Evolutionary conservation across 257 asterid genomes (phyloP).

Genomic region (Solanum infundibuliforme): DNA sequence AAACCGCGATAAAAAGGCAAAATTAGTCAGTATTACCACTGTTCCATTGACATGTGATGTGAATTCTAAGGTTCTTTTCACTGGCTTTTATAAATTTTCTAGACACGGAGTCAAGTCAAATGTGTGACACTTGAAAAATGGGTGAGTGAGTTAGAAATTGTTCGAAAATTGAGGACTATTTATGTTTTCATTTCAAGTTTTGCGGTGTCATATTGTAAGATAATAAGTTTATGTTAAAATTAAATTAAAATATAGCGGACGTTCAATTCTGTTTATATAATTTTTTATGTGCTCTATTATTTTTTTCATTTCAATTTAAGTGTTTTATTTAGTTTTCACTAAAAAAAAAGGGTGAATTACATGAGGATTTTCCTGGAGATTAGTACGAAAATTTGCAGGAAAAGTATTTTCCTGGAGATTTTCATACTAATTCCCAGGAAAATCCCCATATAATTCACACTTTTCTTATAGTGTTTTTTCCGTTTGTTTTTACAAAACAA

Average conservation of each 20-base stretch:
- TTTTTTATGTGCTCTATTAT: neutral
- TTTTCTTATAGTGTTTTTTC: neutral
- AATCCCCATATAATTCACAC: no score
- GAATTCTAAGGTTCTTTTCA: neutral
- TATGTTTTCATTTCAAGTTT: neutral
- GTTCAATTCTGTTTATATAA: neutral
- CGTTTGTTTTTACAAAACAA: neutral
- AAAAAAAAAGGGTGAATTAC: no score
- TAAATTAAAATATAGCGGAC: neutral
- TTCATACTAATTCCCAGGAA: no score
- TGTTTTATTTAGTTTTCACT: neutral
- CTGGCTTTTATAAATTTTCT: neutral
- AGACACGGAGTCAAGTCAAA: neutral
- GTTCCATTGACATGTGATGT: neutral
- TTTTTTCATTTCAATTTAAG: neutral
- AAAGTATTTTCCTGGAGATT: no score
- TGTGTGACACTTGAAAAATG: neutral
- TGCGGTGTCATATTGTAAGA: neutral
- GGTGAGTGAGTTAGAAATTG: neutral
- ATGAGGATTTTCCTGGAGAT: no score
- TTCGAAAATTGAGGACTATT: neutral
- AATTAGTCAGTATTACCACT: neutral
- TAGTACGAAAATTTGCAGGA: no score
- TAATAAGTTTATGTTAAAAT: neutral
- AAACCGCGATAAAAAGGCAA: neutral